phyloP scores from a whole-genome alignment of 106 monocot species.

The Allium sativum region DNA sequence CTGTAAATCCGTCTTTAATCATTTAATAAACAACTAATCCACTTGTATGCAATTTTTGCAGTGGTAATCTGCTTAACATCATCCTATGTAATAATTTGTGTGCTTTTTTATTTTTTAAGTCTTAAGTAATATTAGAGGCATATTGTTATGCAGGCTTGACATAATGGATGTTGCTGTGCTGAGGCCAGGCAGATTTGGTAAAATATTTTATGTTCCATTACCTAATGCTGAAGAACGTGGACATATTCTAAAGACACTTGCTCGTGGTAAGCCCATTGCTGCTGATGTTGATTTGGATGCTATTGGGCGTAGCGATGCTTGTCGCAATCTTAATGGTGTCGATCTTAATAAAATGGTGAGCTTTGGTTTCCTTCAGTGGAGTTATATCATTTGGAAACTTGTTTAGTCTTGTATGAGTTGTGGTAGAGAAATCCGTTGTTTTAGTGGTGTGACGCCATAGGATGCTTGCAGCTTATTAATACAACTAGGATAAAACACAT shows the following conservation, averaged over 20 bases:
- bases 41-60: too few relatives aligned
- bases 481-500: too few relatives aligned
- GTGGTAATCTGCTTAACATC: too few relatives aligned
- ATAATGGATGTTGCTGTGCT: conserved; percentile 61
- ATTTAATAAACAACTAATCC: too few relatives aligned
- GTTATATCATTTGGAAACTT: background rate
- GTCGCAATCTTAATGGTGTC: conserved; percentile 57
- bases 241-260: conserved; percentile 54
- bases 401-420: background rate
- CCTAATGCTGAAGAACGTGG: conserved; percentile 47
- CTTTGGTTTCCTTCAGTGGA: background rate
- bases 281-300: conserved; percentile 42
- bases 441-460: background rate
- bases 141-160: conserved; percentile 32
- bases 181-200: conserved; percentile 77
- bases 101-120: too few relatives aligned
- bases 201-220: conserved; percentile 51
- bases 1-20: too few relatives aligned
- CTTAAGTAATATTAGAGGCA: too few relatives aligned
- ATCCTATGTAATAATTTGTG: too few relatives aligned
- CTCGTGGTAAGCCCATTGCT: conserved; percentile 38
- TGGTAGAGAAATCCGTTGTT: background rate
- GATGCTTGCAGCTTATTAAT: background rate
- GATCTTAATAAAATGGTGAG: conserved; percentile 56
- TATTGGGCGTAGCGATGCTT: conserved; percentile 30